These are phyloP conservation scores for Aspergillus bridgeri DNA, from an alignment of 495 filamentous ascomycete species.

Conservation along the genomic window DNA sequence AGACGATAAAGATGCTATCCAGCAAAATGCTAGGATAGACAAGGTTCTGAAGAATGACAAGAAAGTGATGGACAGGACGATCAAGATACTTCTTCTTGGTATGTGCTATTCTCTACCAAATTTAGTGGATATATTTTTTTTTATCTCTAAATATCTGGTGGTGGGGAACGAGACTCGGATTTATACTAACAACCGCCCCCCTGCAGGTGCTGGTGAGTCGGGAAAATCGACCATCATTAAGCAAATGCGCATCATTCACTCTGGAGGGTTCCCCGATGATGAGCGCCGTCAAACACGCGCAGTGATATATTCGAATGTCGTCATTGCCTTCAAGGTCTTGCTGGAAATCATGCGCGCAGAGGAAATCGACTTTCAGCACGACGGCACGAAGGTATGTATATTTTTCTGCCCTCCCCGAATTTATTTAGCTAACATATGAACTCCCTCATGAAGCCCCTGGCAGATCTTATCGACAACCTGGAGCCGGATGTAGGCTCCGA, in stretches of 20 bases:
- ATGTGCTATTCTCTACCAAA: constrained; percentile 21
- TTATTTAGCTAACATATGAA: constrained; percentile 9
- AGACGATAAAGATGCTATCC: constrained; percentile 40
- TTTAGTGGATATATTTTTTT: too few relatives aligned
- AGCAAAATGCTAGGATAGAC: constrained; percentile 63
- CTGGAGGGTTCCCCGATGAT: constrained; percentile 83
- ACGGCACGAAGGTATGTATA: constrained; percentile 65
- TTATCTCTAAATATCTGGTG: too few relatives aligned
- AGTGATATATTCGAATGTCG: constrained; percentile 90
- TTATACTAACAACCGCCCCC: not conserved
- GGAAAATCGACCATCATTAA: constrained; percentile 98
- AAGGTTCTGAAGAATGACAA: constrained; percentile 74
- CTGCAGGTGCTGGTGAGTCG: constrained; percentile 89
- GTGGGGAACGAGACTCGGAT: too few relatives aligned
- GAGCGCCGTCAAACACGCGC: constrained; percentile 91
- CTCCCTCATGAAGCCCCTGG: constrained; percentile 27
- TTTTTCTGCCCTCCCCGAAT: not conserved
- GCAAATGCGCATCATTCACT: constrained; percentile 98
- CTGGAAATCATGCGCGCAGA: constrained; percentile 92
- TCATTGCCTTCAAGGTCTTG: constrained; percentile 84
- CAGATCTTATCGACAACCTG: constrained; percentile 32
- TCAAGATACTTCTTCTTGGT: constrained; percentile 84
- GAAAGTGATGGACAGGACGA: constrained; percentile 72
- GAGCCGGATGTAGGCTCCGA: constrained; percentile 75
- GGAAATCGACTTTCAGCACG: constrained; percentile 68